Evolutionary conservation across 1,284 basidiomycete genomes (phyloP), one percentile per base, ranked within the genome.

Genomic region (Ceratobasidium sp.): DNA sequence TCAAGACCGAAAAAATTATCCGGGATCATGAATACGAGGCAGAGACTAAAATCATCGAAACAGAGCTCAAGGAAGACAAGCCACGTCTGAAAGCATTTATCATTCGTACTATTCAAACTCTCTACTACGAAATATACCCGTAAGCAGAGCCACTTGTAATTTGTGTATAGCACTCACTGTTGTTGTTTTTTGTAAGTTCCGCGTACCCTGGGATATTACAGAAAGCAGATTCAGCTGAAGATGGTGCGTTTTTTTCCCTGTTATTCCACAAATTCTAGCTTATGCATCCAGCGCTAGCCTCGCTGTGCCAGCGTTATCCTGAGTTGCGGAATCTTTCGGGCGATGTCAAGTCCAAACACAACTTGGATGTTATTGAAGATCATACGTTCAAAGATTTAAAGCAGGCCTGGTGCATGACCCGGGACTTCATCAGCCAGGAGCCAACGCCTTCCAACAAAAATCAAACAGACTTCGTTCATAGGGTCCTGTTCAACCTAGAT

Each of bases 341-440:
- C 13, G 13, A 45, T 1, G 49, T 60, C 13, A 61, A 49, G 39
- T 26, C 6, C 39, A 49, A 60, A 4, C 45, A 39, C 13, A n/a
- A 33, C 8, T 4, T 61, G 23, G 17, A n/a, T 15, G 49, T 20
- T 1, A 60, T 71, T 15, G 31, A 45, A 7, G 68, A 71, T 31
- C n/a, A 8, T 15, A 42, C 54, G 15, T 71, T 61, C 39, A 15
- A 60, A 33, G 45, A 71, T 23, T 42, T 71, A n/a, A 71, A 71
- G 42, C 39, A 58, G 11, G 54, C 68, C 7, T 71, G 68, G 68
- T 56, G n/a, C 28, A 71, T 56, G 8, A 71, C 58, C n/a, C 56
- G 28, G 15, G 15, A 47, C 23, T 71, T 45, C 49, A 33, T 71
- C 15, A n/a, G 33, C 4, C 42, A 20, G 2, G 56, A 71, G 7